Percentiles rank a stretch among this genome's conserved stretches.
Evolutionary conservation across 441 rosid species (phyloP).

Genomic region (Viola pubescens): DNA sequence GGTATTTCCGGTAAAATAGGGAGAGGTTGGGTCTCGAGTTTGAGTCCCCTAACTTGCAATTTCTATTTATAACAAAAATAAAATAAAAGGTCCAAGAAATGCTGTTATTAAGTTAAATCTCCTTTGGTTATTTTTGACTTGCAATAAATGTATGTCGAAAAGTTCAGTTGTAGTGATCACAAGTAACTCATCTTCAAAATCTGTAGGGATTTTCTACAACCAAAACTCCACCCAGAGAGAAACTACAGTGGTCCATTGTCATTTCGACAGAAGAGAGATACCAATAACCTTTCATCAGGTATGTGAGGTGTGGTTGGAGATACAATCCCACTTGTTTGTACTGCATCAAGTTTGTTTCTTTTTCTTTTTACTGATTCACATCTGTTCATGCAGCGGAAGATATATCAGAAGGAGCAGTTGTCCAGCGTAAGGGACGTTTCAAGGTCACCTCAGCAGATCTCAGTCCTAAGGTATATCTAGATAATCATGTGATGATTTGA

Average conservation of each 20-base stretch:
- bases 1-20: too few relatives aligned
- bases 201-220: conserved; percentile 59
- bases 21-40: too few relatives aligned
- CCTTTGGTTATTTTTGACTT: too few relatives aligned
- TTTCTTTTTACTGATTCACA: conserved; percentile 1
- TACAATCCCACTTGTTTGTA: conserved; percentile 6
- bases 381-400: conserved; percentile 47
- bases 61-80: too few relatives aligned
- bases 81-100: too few relatives aligned
- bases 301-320: conserved; percentile 15
- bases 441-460: conserved; percentile 82
- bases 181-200: not conserved
- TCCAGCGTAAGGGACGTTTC: conserved; percentile 82
- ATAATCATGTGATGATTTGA: conserved; percentile 9
- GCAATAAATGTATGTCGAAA: too few relatives aligned
- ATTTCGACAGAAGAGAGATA: conserved; percentile 58
- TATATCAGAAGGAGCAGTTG: conserved; percentile 65
- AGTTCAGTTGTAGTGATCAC: too few relatives aligned
- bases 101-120: too few relatives aligned
- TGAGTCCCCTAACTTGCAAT: too few relatives aligned
- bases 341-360: not conserved
- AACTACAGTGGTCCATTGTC: conserved; percentile 71
- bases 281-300: conserved; percentile 50
- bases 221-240: conserved; percentile 58
- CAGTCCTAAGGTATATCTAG: conserved; percentile 70